Base-by-base conservation (phyloP, 805 yeast genomes). In the Deakozyma indianensis region DNA sequence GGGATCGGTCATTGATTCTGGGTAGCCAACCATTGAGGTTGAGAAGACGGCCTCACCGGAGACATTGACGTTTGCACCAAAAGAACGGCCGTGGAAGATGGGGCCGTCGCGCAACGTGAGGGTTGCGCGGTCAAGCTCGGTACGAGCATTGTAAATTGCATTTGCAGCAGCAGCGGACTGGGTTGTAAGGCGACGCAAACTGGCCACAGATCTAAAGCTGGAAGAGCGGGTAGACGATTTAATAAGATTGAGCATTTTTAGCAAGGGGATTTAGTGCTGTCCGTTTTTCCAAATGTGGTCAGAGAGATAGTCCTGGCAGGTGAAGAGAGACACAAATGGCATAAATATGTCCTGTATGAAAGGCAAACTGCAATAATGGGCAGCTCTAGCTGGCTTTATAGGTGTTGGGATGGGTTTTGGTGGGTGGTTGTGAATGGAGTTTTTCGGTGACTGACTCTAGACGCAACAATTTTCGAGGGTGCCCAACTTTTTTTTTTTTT, bases 1-100 rank as follows among this genome's bases (percentile, higher is more conserved):
- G 32, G 99, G 99, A 65, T 92, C 98, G 21, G 98, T 92, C 94
- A 92, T 87, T 5, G 96, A 84, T 65, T 92, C 98, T 16, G 98
- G 97, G 66, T 92, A 92, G 18, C 98, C 99, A 11, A 92, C 98
- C 64, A 94, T 73, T 4, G 96, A 92, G 27, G 99, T 94, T 42
- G 96, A 86, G 70, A 92, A 92, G 41, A 94, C 98, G 24, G 96
- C 95, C 66, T 92, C 99, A 51, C 99, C 99, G 48, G 94, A 80
- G 50, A 86, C 77, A 51, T 88, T 85, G 53, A 81, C 82, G 63
- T 86, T 78, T 40, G 97, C 95, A 59, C 99, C 99, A 59, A 92
- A 94, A 0, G 97, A 90, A 62, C 77, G 81, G 38, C 98, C 99
- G 56, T 75, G 78, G 70, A 86, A 86, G 25, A 85, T 80, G 20